A percentile compares a stretch with the other conserved stretches of the same genome.
Evolutionary conservation across 306 rosid species (phyloP).

Genomic region (Fagus sylvatica): DNA sequence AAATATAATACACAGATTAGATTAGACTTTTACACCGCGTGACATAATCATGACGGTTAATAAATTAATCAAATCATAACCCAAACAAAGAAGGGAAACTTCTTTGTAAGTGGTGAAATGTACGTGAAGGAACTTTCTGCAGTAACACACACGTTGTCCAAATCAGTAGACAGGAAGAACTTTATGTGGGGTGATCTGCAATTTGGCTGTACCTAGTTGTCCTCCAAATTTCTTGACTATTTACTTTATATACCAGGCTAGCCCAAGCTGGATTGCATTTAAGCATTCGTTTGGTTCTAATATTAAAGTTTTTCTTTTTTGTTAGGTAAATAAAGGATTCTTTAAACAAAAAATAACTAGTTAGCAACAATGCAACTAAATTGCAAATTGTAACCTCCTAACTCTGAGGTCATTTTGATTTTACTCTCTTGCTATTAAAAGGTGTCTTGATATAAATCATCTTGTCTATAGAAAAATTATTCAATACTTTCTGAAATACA

Average conservation of each 20-base stretch:
- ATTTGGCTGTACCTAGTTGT: slow-evolving; percentile 58
- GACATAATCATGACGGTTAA: not conserved
- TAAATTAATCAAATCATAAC: not conserved
- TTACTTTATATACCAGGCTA: not conserved
- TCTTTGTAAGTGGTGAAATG: not conserved
- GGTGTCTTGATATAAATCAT: too few species aligned
- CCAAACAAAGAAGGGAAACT: slow-evolving; percentile 18
- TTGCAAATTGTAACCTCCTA: too few species aligned
- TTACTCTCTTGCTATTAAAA: too few species aligned
- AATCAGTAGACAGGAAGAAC: slow-evolving; percentile 37
- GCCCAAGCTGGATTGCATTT: slow-evolving; percentile 6
- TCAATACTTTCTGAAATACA: too few species aligned
- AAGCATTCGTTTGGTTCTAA: not conserved
- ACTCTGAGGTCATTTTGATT: too few species aligned
- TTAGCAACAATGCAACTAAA: too few species aligned
- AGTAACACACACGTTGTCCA: slow-evolving; percentile 30
- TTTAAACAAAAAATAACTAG: too few species aligned
- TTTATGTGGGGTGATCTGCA: slow-evolving; percentile 46
- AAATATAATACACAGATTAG: not conserved
- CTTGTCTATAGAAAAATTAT: too few species aligned
- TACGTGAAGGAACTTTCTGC: slow-evolving; percentile 27
- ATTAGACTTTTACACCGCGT: not conserved
- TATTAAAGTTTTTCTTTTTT: too few species aligned
- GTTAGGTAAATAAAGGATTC: too few species aligned
- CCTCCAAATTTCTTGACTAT: not conserved